Base-by-base conservation (phyloP, 2,329 filamentous ascomycete species). In the Calonectria hongkongensis region DNA sequence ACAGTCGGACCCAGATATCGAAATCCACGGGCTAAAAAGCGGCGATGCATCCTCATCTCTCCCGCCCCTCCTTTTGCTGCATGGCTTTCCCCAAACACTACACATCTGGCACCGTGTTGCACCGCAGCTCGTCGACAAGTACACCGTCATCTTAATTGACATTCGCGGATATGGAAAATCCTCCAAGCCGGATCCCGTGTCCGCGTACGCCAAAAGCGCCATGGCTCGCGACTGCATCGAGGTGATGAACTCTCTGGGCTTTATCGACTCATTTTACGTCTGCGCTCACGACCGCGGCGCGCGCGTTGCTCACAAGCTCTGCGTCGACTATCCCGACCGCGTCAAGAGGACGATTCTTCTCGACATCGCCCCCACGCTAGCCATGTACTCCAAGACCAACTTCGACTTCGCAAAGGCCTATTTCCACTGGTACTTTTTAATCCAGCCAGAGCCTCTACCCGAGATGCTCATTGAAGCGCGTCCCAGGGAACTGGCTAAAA, bases 401-500 rank as follows among this genome's bases (percentile, higher is more conserved):
- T 75, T 83, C 5, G 80, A 81, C 0, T 87, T 89, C 71, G 87
- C 88, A 1, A 83, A 83, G 33, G 84, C 85, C 0, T 91, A 90
- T 79, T 91, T 88, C 76, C 89, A 92, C 80, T 92, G 90, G 89
- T 90, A 90, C 66, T 88, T 91, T 74, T 84, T 91, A 25, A 88
- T 90, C 10, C 90, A 92, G 77, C 79, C 82, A 0, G 81, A 81
- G 6, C 87, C 89, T 0, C 84, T 91, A 6, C 89, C 87, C 0
- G 89, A 91, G 76, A 85, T 83, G 48, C 81, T 89, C 58, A 86
- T 87, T 73, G 81, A 81, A 0, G 80, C 78, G 0, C 78, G 82
- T 28, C 84, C 86, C 3, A 77, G 83, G 8, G 80, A 82, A 41
- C 85, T 89, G n/a, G 81, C 85, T 0, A 82, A 85, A 21, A 78